Conservation (phyloP, 805 yeast genomes). For the Teunomyces atbi region DNA sequence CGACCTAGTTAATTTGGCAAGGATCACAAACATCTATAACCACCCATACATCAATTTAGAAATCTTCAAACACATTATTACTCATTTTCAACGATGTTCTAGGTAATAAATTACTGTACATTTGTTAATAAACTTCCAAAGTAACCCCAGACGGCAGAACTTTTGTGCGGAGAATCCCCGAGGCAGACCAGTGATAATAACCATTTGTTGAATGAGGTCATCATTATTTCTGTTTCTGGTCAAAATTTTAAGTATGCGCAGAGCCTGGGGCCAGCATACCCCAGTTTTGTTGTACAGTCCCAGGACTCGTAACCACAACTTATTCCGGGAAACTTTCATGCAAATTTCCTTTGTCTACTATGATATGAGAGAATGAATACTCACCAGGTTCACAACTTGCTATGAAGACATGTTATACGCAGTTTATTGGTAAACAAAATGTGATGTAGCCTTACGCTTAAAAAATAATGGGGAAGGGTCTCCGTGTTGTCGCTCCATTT, state of each 20-base stretch:
- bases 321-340: background rate
- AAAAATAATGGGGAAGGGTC: background rate
- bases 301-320: background rate
- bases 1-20: background rate
- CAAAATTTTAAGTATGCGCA: background rate
- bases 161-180: conserved; percentile 1
- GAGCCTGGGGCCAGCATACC: background rate
- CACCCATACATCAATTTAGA: too few species aligned
- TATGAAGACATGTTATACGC: background rate
- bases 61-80: too few species aligned
- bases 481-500: conserved; percentile 1
- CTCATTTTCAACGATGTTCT: too few species aligned
- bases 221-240: background rate
- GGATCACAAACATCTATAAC: too few species aligned
- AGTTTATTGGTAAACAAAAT: background rate
- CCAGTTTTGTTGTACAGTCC: background rate
- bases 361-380: too few species aligned
- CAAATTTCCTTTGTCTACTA: too few species aligned
- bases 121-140: background rate
- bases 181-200: background rate
- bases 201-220: conserved; percentile 3
- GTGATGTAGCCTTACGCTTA: background rate
- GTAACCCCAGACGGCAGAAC: conserved; percentile 2
- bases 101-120: background rate
- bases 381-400: too few species aligned